These are phyloP conservation scores for Blepharisma stoltei DNA, from an alignment of 73 alveolate genomes.

Conservation along the genomic window DNA sequence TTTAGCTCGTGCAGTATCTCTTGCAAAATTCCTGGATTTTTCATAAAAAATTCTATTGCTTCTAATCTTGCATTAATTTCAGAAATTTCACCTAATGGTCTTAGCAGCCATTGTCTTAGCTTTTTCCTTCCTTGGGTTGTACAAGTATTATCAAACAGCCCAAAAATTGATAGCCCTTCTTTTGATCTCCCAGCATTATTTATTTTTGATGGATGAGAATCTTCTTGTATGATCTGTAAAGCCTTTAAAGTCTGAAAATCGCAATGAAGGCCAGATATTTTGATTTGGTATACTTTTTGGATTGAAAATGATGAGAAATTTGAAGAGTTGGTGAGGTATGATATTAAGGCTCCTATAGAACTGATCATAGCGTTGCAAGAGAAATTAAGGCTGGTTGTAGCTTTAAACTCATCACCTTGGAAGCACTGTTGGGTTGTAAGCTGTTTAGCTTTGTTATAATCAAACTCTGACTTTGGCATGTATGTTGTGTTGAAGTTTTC, in stretches of 20 bases:
- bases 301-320: background rate
- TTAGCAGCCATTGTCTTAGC: background rate
- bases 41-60: background rate
- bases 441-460: background rate
- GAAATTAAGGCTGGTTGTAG: slow-evolving; percentile 12
- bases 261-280: background rate
- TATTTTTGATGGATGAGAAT: slow-evolving; percentile 32
- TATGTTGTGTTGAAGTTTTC: background rate
- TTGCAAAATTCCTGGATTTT: background rate
- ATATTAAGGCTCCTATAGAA: slow-evolving; percentile 11
- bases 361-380: slow-evolving; percentile 1
- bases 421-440: slow-evolving; percentile 7
- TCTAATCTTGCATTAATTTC: slow-evolving; percentile 28
- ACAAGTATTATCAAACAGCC: slow-evolving; percentile 26
- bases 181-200: slow-evolving; percentile 29
- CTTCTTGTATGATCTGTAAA: slow-evolving; percentile 32
- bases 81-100: background rate
- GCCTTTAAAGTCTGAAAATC: slow-evolving; percentile 20
- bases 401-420: background rate
- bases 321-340: background rate
- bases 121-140: slow-evolving; percentile 31
- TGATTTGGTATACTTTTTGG: background rate
- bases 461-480: slow-evolving; percentile 9
- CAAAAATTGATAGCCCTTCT: slow-evolving; percentile 35
- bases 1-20: background rate